phyloP scores from a whole-genome alignment of 1,139 yeast species.

The Pichia norvegensis region DNA sequence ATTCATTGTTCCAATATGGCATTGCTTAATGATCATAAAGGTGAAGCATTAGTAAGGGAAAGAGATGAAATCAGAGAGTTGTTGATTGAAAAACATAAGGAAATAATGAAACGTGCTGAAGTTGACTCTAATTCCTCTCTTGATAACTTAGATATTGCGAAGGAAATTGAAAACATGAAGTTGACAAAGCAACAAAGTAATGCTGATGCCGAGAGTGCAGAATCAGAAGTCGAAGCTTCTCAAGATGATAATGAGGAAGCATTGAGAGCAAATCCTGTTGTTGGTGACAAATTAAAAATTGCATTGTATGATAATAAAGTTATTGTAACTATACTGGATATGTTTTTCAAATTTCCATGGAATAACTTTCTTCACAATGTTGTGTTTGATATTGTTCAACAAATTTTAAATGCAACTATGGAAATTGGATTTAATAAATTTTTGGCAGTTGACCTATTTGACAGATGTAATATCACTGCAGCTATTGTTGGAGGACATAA shows the following conservation, averaged over 20 bases:
- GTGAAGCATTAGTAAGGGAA: conserved; percentile 67
- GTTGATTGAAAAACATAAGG: conserved; percentile 33
- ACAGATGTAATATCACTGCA: conserved; percentile 67
- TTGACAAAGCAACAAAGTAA: conserved; percentile 14
- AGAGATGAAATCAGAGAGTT: conserved; percentile 63
- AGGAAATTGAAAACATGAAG: conserved; percentile 27
- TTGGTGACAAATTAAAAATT: conserved; percentile 85
- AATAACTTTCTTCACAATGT: conserved; percentile 95
- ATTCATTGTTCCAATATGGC: conserved; percentile 97
- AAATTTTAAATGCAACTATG: conserved; percentile 91
- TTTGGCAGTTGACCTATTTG: conserved; percentile 79
- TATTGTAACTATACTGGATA: conserved; percentile 63
- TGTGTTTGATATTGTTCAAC: conserved; percentile 95
- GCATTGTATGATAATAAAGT: conserved; percentile 78
- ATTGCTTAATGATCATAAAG: conserved; percentile 74
- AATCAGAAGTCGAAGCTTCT: conserved; percentile 26
- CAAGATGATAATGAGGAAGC: conserved; percentile 48
- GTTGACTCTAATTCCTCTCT: conserved; percentile 18
- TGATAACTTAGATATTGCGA: conserved; percentile 27
- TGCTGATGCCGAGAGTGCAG: conserved; percentile 1
- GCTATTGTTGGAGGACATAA: conserved; percentile 78
- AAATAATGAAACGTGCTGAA: conserved; percentile 24
- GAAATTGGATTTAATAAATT: conserved; percentile 86
- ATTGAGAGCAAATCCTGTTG: conserved; percentile 65
- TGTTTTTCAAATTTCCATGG: conserved; percentile 96